These are phyloP conservation scores for Malbranchea zuffiana DNA, from an alignment of 2,329 filamentous ascomycete genomes.

Conservation along the genomic window DNA sequence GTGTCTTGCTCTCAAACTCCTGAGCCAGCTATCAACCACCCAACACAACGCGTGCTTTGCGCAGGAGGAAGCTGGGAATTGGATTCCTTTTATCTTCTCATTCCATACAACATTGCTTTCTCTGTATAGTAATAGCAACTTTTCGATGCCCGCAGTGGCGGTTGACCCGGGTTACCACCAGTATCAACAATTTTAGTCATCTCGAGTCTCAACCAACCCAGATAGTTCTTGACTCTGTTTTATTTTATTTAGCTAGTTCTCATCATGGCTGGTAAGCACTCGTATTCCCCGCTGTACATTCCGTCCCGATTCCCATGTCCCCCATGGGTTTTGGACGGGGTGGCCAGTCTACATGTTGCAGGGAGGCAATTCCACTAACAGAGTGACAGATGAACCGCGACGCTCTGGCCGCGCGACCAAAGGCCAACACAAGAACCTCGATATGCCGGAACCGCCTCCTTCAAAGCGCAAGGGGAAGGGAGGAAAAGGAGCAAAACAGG, in stretches of 20 bases:
- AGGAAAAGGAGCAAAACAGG: slow-evolving; percentile 36
- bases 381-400: slow-evolving; percentile 63
- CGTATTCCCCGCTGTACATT: slow-evolving; percentile 20
- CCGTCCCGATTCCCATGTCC: slow-evolving; percentile 1
- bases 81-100: too few relatives aligned
- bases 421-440: slow-evolving; percentile 86
- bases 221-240: slow-evolving; percentile 31
- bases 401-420: slow-evolving; percentile 94
- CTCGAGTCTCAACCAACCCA: slow-evolving; percentile 17
- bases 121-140: too few relatives aligned
- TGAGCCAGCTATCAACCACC: too few relatives aligned
- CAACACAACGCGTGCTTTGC: too few relatives aligned
- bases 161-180: too few relatives aligned
- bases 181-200: slow-evolving; percentile 13
- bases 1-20: too few relatives aligned
- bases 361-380: slow-evolving; percentile 23
- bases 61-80: too few relatives aligned
- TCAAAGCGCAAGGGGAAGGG: slow-evolving; percentile 40
- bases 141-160: too few relatives aligned
- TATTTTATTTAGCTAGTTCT: slow-evolving; percentile 16
- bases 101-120: too few relatives aligned
- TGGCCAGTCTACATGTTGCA: slow-evolving; percentile 5
- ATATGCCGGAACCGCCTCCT: slow-evolving; percentile 53
- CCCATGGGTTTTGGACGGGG: slow-evolving; percentile 9
- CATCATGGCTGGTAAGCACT: slow-evolving; percentile 53